Percentiles rank a stretch among this genome's conserved stretches.
These are phyloP conservation scores for Exophiala lecanii-corni DNA, from an alignment of 2,329 filamentous ascomycete genomes.

Conservation along the genomic window DNA sequence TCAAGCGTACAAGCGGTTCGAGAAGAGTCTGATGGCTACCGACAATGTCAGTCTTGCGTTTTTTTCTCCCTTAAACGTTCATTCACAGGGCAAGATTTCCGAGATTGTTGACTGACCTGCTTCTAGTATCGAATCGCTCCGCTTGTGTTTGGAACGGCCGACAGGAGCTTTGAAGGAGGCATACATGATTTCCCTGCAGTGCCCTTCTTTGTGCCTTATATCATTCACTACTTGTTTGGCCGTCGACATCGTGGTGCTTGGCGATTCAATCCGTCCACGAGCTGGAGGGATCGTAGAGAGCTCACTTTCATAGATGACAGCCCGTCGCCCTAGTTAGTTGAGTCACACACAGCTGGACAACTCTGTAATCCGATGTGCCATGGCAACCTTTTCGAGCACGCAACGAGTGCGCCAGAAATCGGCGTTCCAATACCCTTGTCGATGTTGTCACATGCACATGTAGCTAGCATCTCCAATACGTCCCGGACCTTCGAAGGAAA, in stretches of 20 bases:
- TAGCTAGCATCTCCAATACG: too few relatives aligned
- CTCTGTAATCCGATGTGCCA: too few relatives aligned
- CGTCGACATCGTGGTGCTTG: slow-evolving; percentile 31
- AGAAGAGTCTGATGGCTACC: slow-evolving; percentile 28
- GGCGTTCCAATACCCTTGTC: too few relatives aligned
- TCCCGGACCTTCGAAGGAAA: too few relatives aligned
- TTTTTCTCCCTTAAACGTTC: too few relatives aligned
- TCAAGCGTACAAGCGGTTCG: slow-evolving; percentile 8
- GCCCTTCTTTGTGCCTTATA: slow-evolving; percentile 34
- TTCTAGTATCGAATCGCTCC: slow-evolving; percentile 31
- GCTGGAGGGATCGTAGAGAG: slow-evolving; percentile 26
- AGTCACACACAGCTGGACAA: too few relatives aligned
- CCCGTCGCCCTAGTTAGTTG: too few relatives aligned
- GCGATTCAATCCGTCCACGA: slow-evolving; percentile 35
- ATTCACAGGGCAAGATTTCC: not conserved
- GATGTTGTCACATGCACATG: too few relatives aligned
- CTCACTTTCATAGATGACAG: slow-evolving; percentile 5
- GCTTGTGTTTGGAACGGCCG: slow-evolving; percentile 32
- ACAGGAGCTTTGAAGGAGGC: slow-evolving; percentile 32
- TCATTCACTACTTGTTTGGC: slow-evolving; percentile 33
- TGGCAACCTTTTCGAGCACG: too few relatives aligned
- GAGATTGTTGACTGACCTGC: not conserved
- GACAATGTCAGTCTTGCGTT: slow-evolving; percentile 22
- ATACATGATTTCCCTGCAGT: slow-evolving; percentile 32
- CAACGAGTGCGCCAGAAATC: too few relatives aligned